phyloP scores from a whole-genome alignment of 805 yeast genomes.

The Teunomyces aglyptinius region DNA sequence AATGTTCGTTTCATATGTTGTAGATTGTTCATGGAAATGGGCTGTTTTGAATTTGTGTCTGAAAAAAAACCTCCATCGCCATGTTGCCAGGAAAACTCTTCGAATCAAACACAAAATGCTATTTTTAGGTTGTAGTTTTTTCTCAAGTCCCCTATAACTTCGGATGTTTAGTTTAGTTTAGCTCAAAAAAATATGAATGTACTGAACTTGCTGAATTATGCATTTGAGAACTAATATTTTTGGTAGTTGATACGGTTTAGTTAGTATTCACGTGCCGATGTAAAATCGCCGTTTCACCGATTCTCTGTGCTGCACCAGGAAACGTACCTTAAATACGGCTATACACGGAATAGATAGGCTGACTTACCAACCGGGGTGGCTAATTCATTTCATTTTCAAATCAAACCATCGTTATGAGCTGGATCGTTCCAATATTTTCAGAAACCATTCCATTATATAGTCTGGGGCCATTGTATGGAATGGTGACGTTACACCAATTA shows the following conservation, averaged over 20 bases:
- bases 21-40: not conserved
- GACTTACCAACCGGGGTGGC: not conserved
- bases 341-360: not conserved
- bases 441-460: not conserved
- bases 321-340: not conserved
- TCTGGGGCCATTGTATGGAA: not conserved
- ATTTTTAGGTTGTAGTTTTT: not conserved
- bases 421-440: not conserved
- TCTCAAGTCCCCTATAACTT: not conserved
- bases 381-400: not conserved
- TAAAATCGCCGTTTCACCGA: not conserved
- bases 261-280: not conserved
- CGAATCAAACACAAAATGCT: not conserved
- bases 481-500: not conserved
- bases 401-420: not conserved
- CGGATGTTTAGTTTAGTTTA: slow-evolving; percentile 2
- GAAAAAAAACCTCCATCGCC: not conserved
- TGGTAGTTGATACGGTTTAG: not conserved
- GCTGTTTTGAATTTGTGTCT: not conserved
- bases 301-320: not conserved
- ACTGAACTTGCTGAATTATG: not conserved
- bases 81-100: not conserved
- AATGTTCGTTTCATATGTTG: not conserved
- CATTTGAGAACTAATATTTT: not conserved
- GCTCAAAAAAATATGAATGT: slow-evolving; percentile 1